A percentile compares a stretch with the other conserved stretches of the same genome.
phyloP scores from a whole-genome alignment of 257 asterid species.

The Petunia axillaris region DNA sequence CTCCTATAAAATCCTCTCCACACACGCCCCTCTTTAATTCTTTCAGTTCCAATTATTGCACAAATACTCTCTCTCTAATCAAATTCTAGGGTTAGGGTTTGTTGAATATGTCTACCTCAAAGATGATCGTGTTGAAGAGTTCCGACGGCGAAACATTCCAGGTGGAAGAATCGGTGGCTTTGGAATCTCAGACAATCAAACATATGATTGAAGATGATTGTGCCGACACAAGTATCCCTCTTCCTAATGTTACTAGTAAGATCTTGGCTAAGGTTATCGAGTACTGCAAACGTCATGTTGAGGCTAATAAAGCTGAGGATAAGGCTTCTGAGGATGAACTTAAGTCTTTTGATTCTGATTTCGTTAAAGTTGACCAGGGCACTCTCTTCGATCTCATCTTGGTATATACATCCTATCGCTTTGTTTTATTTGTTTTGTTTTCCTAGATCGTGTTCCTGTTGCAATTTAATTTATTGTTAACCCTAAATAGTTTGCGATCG shows the following conservation, averaged over 20 bases:
- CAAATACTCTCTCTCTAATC: no score
- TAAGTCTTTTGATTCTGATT: slow-evolving; percentile 27
- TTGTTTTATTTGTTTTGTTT: neutral
- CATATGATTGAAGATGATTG: slow-evolving; percentile 30
- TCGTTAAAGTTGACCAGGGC: slow-evolving; percentile 28
- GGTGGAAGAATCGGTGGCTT: slow-evolving; percentile 28
- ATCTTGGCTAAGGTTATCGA: slow-evolving; percentile 31
- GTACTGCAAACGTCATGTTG: slow-evolving; percentile 39
- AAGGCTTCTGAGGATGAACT: neutral
- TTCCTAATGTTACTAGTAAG: slow-evolving; percentile 27
- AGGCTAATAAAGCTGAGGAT: neutral
- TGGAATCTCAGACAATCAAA: slow-evolving; percentile 24
- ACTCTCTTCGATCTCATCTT: slow-evolving; percentile 25
- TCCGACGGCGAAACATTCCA: slow-evolving; percentile 16
- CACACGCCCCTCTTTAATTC: no score
- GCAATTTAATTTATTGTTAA: no score
- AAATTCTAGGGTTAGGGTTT: no score
- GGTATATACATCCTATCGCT: neutral
- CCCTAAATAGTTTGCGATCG: no score
- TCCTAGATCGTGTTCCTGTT: no score
- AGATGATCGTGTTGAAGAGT: slow-evolving; percentile 30
- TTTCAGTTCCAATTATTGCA: no score
- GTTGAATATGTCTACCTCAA: neutral
- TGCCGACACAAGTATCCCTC: slow-evolving; percentile 25
- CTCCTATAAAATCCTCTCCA: no score